These are phyloP conservation scores for Coemansia sp. DNA, from an alignment of 192 early-diverging fungal genomes.

Conservation along the genomic window DNA sequence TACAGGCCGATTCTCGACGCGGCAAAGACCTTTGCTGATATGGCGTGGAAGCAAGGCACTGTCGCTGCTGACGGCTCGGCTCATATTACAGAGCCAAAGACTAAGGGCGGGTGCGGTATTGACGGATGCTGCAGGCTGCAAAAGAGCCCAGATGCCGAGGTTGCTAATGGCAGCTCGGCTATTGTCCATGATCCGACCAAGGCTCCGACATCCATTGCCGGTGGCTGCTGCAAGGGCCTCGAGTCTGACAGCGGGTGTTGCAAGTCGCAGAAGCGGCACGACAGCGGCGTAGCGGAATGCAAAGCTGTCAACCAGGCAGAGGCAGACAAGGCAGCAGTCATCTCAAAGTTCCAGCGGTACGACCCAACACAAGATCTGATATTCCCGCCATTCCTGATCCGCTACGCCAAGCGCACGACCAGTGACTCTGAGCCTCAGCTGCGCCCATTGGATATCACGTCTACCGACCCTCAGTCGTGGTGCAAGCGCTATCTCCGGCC, in stretches of 20 bases:
- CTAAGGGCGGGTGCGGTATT: constrained; percentile 33
- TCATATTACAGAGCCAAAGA: constrained; percentile 16
- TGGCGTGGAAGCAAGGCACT: constrained; percentile 50
- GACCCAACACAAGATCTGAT: constrained; percentile 68
- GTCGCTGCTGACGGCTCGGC: constrained; percentile 21
- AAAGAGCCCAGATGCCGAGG: neutral
- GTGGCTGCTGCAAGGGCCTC: neutral
- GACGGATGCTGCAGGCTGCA: constrained; percentile 59
- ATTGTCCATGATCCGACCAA: constrained; percentile 7
- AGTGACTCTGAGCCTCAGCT: constrained; percentile 16
- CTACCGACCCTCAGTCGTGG: constrained; percentile 9
- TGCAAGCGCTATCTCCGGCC: constrained; percentile 58
- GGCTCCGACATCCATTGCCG: neutral
- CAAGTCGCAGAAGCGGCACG: constrained; percentile 3
- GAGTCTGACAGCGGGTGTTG: neutral
- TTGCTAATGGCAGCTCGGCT: too few relatives aligned
- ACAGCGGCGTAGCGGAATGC: neutral
- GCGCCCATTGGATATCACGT: constrained; percentile 22
- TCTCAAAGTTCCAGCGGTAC: constrained; percentile 61
- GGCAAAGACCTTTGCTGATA: constrained; percentile 66
- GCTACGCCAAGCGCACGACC: constrained; percentile 51
- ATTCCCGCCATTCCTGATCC: constrained; percentile 69
- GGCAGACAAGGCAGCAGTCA: constrained; percentile 31
- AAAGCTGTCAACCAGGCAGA: constrained; percentile 23
- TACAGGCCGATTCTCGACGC: constrained; percentile 87